Evolutionary conservation across 805 yeast species (phyloP), one percentile per base, ranked within the genome.

Genomic region (Candida ascalaphidarum): DNA sequence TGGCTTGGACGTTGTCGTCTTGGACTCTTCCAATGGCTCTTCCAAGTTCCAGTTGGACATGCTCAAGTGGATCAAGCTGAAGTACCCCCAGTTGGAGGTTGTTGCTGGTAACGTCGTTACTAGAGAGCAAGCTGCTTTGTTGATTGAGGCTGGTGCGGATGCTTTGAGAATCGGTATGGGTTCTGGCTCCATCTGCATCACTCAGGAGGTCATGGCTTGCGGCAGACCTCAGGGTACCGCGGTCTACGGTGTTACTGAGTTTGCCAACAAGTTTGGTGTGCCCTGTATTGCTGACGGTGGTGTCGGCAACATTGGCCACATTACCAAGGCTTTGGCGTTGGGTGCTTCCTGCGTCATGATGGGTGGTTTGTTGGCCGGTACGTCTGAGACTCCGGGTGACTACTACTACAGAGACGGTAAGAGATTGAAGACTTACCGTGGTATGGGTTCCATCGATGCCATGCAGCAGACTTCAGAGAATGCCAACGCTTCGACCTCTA

Each of bases 181-280:
- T 55, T 84, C 97, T 19, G 98, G 98, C 51, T 85, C 96, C 38
- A 94, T 94, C 58, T 92, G 98, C 74, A 92, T 92, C 57, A 92
- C 98, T 30, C 98, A 92, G 69, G 98, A 92, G 68, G 98, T 92
- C 36, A 92, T 92, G 98, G 98, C 98, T 29, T 94, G 96, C 67
- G 98, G 98, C 66, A 86, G 98, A 74, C 98, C 98, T 37, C 98
- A 92, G 71, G 98, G 97, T 66, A 86, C 97, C 43, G 98, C 98
- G 36, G 97, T 92, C 31, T 88, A 75, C 72, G 80, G 77, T 43
- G 98, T 92, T 31, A 72, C 92, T 40, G 88, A 89, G 68, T 88
- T 92, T 55, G 94, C 97, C 43, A 80, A 78, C 63, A 74, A 77
- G 58, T 92, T 89, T 55, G 98, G 98, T 57, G 95, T 92, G 42